phyloP scores from a whole-genome alignment of 2,329 filamentous ascomycete species.

The Colletotrichum brevisporum region DNA sequence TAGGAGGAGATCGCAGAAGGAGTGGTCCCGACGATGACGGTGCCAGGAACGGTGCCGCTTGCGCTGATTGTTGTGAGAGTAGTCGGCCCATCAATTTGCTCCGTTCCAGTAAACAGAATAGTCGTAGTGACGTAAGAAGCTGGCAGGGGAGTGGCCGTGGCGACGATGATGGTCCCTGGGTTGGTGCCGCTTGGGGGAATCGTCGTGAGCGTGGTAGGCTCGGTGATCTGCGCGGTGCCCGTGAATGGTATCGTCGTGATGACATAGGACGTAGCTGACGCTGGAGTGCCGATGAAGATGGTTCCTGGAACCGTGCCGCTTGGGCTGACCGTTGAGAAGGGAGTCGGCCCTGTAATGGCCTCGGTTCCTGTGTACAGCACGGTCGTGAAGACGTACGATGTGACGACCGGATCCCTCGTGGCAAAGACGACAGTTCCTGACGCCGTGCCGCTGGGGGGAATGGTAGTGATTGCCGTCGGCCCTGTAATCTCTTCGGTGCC shows the following conservation, averaged over 20 bases:
- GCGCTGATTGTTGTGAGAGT: background rate
- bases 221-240: background rate
- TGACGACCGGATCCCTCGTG: constrained; percentile 12
- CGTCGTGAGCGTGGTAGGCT: background rate
- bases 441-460: constrained; percentile 15
- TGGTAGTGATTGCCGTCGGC: constrained; percentile 18
- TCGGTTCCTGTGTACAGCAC: constrained; percentile 15
- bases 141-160: background rate
- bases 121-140: constrained; percentile 7
- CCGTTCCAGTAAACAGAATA: constrained; percentile 1
- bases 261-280: background rate
- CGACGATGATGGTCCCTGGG: constrained; percentile 3
- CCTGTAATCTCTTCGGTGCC: constrained; percentile 9
- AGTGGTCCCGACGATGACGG: constrained; percentile 1
- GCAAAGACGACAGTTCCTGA: constrained; percentile 34
- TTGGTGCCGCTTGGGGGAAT: constrained; percentile 2
- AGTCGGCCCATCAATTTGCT: background rate
- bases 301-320: constrained; percentile 27
- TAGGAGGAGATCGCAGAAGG: background rate
- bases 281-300: constrained; percentile 15
- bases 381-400: constrained; percentile 24
- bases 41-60: background rate
- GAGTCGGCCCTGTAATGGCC: background rate
- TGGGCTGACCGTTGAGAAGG: constrained; percentile 10
- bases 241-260: constrained; percentile 3